Evolutionary conservation across 352 stramenopile species (phyloP).

Genomic region (Aphanomyces cochlioides): DNA sequence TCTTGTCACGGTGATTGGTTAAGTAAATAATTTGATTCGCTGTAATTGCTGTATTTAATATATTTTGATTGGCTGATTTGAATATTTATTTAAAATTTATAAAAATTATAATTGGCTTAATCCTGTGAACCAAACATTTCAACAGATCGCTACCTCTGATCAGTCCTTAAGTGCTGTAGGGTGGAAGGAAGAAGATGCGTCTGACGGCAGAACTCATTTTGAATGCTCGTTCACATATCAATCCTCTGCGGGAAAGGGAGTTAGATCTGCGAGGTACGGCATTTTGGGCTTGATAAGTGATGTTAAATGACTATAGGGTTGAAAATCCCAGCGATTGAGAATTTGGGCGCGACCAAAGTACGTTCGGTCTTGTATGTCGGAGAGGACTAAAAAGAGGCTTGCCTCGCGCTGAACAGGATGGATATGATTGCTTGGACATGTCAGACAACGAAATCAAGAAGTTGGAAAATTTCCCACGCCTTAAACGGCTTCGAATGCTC

Average conservation of each 20-base stretch:
- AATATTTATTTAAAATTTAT: slow-evolving; percentile 6
- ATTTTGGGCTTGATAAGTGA: neutral
- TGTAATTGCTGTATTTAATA: neutral
- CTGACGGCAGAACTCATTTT: slow-evolving; percentile 86
- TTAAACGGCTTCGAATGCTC: slow-evolving; percentile 86
- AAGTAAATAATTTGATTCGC: slow-evolving; percentile 1
- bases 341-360: slow-evolving; percentile 89
- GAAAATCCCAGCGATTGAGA: slow-evolving; percentile 91
- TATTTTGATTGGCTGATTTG: slow-evolving; percentile 21
- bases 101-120: slow-evolving; percentile 24
- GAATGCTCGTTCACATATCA: slow-evolving; percentile 85
- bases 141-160: slow-evolving; percentile 16
- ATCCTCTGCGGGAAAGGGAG: slow-evolving; percentile 89
- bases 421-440: slow-evolving; percentile 92
- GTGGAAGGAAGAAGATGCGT: slow-evolving; percentile 50
- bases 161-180: slow-evolving; percentile 6
- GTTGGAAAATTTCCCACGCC: slow-evolving; percentile 91
- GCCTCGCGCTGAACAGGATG: slow-evolving; percentile 53
- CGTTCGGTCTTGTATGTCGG: slow-evolving; percentile 1
- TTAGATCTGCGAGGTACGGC: slow-evolving; percentile 85
- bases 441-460: slow-evolving; percentile 95
- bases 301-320: slow-evolving; percentile 50
- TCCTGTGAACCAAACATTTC: slow-evolving; percentile 31
- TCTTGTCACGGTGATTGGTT: neutral
- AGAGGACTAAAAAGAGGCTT: neutral